Base-by-base conservation (phyloP, 2,329 filamentous ascomycete species). In the Cercospora canescens region DNA sequence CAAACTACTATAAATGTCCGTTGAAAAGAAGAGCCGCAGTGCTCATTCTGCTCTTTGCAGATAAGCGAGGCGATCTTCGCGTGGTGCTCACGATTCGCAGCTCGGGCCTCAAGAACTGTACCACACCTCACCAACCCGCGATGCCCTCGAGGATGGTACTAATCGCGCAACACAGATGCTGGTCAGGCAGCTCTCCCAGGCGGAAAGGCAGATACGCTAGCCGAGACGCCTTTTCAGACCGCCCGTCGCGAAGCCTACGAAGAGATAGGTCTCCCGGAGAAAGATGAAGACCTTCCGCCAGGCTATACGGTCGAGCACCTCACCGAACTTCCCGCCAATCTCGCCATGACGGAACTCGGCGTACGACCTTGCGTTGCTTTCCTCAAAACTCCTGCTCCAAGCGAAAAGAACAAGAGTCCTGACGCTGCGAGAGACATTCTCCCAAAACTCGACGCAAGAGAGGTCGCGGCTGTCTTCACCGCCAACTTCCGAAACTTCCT, bases 401-500 rank as follows among this genome's bases (percentile, higher is more conserved):
- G 69, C 28, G 14, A 60, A 91, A 75, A 88, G 90, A 71, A 86
- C 84, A 67, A 86, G 94, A 79, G 92, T 92, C 66, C 75, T 0
- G 75, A 78, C 62, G 75, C 72, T 0, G 72, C 74, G 7, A 92
- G 72, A 32, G 77, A 78, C 50, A 68, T 78, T 11, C 64, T 79
- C 9, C 94, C 94, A 0, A 86, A 88, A 41, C 84, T 97, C 11
- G 92, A 97, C 79, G 91, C 93, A 1, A 90, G 91, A 70, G 94
- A 98, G 79, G 94, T 98, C 1, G 94, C 93, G 1, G 94, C 93
- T 52, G 93, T 98, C 35, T 98, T 98, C 80, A 94, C 92, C 5
- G 94, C 91, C 5, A 91, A 92, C 0, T 93, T 98, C 72, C 88
- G 90, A 77, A 91, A 93, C 76, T 97, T 98, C 77, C 81, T 98